A percentile compares a stretch with the other conserved stretches of the same genome.
Evolutionary conservation across 352 stramenopile species (phyloP).

Genomic region (Pythium aquatile): DNA sequence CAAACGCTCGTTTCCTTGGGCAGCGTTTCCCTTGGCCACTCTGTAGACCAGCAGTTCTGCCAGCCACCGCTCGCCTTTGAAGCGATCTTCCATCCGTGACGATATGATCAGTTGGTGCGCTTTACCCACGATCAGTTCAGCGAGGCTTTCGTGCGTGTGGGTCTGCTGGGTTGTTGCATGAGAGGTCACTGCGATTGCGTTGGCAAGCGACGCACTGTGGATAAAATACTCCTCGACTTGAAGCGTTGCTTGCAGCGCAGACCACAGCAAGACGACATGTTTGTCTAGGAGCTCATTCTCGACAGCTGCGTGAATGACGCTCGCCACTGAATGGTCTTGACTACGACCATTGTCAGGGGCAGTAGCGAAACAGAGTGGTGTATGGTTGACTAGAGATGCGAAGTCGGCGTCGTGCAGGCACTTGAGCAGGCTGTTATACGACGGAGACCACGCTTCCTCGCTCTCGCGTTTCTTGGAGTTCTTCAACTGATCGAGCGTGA

Average conservation of each 20-base stretch:
- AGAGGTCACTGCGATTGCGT: conserved; percentile 26
- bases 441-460: neutral
- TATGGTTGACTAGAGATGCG: conserved; percentile 1
- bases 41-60: conserved; percentile 37
- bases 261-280: conserved; percentile 35
- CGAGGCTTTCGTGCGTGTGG: conserved; percentile 17
- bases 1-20: neutral
- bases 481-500: conserved; percentile 12
- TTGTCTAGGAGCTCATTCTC: conserved; percentile 36
- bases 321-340: conserved; percentile 25
- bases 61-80: conserved; percentile 51
- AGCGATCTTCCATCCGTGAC: conserved; percentile 32
- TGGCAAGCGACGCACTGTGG: conserved; percentile 35
- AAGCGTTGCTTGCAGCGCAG: conserved; percentile 28
- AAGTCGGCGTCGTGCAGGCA: conserved; percentile 12
- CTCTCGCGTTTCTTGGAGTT: conserved; percentile 8
- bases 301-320: conserved; percentile 18
- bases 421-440: conserved; percentile 15
- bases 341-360: neutral
- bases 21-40: neutral
- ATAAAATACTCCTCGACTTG: conserved; percentile 46
- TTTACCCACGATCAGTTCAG: conserved; percentile 33
- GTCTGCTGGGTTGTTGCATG: conserved; percentile 2
- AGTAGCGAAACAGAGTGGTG: conserved; percentile 7
- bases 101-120: conserved; percentile 33